A percentile compares a stretch with the other conserved stretches of the same genome.
Conservation (phyloP, 768 basidiomycete genomes). For the Panaeolus papilionaceus region DNA sequence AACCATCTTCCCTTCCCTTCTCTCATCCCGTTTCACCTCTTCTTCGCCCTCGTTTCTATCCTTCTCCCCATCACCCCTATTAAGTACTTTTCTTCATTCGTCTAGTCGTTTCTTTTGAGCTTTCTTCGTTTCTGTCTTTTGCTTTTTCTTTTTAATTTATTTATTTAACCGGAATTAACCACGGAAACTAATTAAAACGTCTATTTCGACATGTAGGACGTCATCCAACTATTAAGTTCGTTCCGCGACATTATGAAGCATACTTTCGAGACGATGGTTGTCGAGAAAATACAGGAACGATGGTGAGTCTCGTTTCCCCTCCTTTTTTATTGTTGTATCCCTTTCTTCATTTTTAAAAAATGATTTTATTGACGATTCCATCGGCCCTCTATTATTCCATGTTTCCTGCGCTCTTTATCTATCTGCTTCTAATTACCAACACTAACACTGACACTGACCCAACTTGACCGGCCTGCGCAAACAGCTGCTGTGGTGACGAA, state of each 20-base stretch:
- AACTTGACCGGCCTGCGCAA: background rate
- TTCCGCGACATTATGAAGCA: slow-evolving; percentile 89
- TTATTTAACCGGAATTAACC: background rate
- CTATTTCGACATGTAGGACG: slow-evolving; percentile 63
- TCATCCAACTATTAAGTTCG: slow-evolving; percentile 89
- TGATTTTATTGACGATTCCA: background rate
- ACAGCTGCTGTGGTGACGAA: slow-evolving; percentile 93
- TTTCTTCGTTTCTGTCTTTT: background rate
- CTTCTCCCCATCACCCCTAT: background rate
- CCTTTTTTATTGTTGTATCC: background rate
- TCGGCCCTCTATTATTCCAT: background rate
- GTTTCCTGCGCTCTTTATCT: no score
- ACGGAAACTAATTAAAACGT: background rate
- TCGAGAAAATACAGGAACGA: slow-evolving; percentile 94
- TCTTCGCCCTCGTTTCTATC: background rate
- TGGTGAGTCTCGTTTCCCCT: slow-evolving; percentile 59
- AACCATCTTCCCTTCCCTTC: background rate
- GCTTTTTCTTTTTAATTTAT: background rate
- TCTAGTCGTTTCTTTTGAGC: no score
- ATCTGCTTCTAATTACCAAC: no score
- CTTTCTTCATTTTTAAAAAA: no score
- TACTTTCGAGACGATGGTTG: slow-evolving; percentile 90
- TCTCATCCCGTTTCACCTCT: background rate
- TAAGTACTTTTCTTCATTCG: no score
- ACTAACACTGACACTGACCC: no score